These are phyloP conservation scores for Panicum miliaceum DNA, from an alignment of 176 grass and related monocot species.

Conservation along the genomic window DNA sequence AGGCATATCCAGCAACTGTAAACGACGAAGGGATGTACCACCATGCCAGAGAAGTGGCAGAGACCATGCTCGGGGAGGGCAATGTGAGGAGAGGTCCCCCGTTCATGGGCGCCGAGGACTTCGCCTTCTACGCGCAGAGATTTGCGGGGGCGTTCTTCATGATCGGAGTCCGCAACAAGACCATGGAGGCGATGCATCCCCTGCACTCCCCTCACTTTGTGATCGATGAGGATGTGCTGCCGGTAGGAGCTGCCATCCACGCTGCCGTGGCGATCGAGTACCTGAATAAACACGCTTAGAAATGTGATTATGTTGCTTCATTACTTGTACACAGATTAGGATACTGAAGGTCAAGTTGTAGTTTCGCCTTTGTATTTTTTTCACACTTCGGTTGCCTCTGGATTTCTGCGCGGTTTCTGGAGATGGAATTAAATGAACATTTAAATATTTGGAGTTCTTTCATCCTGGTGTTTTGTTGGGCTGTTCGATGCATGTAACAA, in stretches of 20 bases:
- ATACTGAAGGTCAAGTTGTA: not conserved
- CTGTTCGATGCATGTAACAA: too few species aligned
- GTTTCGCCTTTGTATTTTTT: not conserved
- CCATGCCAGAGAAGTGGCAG: slow-evolving; percentile 54
- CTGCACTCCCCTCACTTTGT: slow-evolving; percentile 72
- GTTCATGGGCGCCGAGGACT: slow-evolving; percentile 57
- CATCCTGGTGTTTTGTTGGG: too few species aligned
- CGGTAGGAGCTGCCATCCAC: slow-evolving; percentile 67
- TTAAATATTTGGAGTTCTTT: too few species aligned
- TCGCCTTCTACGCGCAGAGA: slow-evolving; percentile 58
- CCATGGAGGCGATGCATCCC: slow-evolving; percentile 13
- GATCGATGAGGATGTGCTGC: slow-evolving; percentile 59
- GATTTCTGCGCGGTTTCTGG: too few species aligned
- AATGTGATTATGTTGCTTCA: not conserved
- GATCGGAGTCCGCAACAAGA: slow-evolving; percentile 50
- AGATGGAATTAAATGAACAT: too few species aligned
- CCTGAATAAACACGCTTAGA: slow-evolving; percentile 31
- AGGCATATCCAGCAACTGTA: slow-evolving; percentile 55
- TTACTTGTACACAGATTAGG: not conserved
- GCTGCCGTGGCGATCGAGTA: slow-evolving; percentile 65
- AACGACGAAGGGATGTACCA: slow-evolving; percentile 63
- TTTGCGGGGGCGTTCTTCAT: slow-evolving; percentile 56
- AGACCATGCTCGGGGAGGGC: slow-evolving; percentile 51
- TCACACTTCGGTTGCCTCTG: not conserved
- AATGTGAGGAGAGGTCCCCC: slow-evolving; percentile 30